These are phyloP conservation scores for Malus hybrid DNA, from an alignment of 331 rosid species.

Conservation along the genomic window DNA sequence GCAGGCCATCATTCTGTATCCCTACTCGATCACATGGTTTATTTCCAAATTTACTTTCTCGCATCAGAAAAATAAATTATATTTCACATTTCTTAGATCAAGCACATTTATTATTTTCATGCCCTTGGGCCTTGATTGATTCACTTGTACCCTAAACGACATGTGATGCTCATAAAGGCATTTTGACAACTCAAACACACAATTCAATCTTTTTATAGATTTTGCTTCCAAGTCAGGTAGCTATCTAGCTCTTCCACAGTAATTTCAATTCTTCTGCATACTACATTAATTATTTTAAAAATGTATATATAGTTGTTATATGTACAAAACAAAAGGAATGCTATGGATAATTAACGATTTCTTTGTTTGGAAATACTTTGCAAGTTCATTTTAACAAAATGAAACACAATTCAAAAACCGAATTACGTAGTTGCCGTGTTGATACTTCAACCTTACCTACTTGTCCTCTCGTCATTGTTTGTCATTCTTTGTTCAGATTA, in stretches of 20 bases:
- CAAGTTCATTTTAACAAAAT: too few relatives aligned
- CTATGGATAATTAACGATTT: too few relatives aligned
- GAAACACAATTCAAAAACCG: too few relatives aligned
- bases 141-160: conserved; percentile 1
- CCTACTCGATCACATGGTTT: conserved; percentile 16
- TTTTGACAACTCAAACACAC: not conserved
- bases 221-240: conserved; percentile 5
- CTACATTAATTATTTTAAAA: not conserved
- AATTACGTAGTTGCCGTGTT: too few relatives aligned
- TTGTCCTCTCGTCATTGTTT: too few relatives aligned
- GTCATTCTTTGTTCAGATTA: too few relatives aligned
- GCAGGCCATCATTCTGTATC: conserved; percentile 18
- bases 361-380: too few relatives aligned
- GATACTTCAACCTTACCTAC: too few relatives aligned
- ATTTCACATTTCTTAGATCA: not conserved
- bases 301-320: too few relatives aligned
- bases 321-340: too few relatives aligned
- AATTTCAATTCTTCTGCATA: not conserved
- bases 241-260: not conserved
- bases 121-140: not conserved
- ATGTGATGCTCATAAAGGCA: conserved; percentile 14
- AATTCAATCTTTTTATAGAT: not conserved
- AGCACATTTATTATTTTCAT: conserved; percentile 7
- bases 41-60: not conserved
- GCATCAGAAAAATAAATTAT: not conserved